Evolutionary conservation across 1,284 basidiomycete species (phyloP), one percentile per base, ranked within the genome.

Genomic region (Melampsora americana): DNA sequence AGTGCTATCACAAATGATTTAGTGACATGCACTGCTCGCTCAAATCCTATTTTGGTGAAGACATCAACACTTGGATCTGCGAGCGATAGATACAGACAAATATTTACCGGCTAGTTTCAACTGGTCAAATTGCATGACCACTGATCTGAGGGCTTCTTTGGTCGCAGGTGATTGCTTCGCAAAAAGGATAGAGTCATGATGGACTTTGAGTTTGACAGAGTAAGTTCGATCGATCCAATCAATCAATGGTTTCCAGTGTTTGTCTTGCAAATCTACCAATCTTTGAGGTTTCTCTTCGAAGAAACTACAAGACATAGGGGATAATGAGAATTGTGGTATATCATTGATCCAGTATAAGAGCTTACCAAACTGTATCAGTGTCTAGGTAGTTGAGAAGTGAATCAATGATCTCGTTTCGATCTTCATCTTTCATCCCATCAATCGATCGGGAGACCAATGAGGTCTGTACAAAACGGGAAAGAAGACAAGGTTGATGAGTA

Each of bases 331-430:
- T 53, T 53, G 4, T 53, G 5, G 50, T 20, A 5, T 2, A 20
- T 53, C 50, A 53, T 3, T 5, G 12, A 4, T 5, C 23, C 23
- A 5, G 18, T 5, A 53, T 23, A 53, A 23, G 59, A 78, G 80
- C 86, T 76, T 79, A 94, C 94, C 92, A 94, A 77, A 99, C 89
- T 0, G 96, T 95, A 82, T 99, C 96, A 2, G 95, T 98, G 79
- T 97, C 91, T 46, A 99, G 84, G 83, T 98, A 99, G 78, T 89
- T 88, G 68, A 97, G 82, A 62, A 99, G 83, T 26, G 89, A 86
- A n/a, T 87, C 86, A 42, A 88, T 86, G 35, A 95, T 90, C 70
- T 90, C 86, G n/a, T 83, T 81, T 7, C 90, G 85, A 18, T 87
- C 88, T 35, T 82, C 79, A 61, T 90, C 87, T 9, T 84, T 81